These are phyloP conservation scores for Dendrobium huoshanense DNA, from an alignment of 106 monocot genomes.

Conservation along the genomic window DNA sequence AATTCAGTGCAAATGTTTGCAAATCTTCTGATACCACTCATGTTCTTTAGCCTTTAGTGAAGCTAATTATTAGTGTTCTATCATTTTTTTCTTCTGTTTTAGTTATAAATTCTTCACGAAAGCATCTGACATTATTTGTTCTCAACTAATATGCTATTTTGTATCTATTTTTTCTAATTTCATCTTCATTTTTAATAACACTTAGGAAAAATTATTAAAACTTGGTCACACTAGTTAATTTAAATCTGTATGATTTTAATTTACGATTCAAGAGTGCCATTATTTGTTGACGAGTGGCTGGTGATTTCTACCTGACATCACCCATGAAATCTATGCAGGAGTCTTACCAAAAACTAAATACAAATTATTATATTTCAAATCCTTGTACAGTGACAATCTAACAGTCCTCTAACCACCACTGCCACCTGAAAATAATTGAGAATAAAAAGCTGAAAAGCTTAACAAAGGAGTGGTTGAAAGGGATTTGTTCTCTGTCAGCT, in stretches of 20 bases:
- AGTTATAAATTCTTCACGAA: background rate
- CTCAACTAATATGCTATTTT: background rate
- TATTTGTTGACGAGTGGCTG: background rate
- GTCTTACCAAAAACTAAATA: background rate
- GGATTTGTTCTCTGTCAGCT: too few species aligned
- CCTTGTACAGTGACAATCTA: background rate
- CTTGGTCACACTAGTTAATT: background rate
- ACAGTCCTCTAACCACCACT: too few species aligned
- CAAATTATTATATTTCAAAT: background rate
- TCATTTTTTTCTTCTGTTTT: background rate
- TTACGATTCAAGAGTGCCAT: background rate
- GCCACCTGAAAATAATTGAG: too few species aligned
- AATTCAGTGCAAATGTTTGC: background rate
- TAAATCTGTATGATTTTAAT: background rate
- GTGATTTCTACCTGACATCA: background rate
- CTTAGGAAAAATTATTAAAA: background rate
- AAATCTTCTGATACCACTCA: background rate
- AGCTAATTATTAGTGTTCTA: background rate
- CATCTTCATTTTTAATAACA: background rate
- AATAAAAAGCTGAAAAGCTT: too few species aligned
- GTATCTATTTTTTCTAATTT: background rate
- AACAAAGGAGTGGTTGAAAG: too few species aligned
- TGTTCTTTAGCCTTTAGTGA: background rate
- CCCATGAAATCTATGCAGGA: background rate
- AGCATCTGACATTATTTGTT: background rate